phyloP scores from a whole-genome alignment of 2,329 filamentous ascomycete species.

The Moelleriella libera region DNA sequence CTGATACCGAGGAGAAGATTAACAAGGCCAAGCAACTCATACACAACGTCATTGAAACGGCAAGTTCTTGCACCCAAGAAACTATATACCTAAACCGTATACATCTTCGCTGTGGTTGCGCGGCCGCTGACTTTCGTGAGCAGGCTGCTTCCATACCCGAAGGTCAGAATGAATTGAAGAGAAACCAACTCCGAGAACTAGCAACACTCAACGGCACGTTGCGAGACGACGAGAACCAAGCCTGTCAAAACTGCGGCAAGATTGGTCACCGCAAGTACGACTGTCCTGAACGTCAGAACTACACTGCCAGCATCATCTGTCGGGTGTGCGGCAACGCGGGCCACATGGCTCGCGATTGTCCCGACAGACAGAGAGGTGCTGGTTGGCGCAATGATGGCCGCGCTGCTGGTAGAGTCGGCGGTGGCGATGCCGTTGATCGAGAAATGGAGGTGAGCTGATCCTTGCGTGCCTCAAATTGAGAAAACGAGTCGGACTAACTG shows the following conservation, averaged over 20 bases:
- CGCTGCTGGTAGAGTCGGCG: slow-evolving; percentile 53
- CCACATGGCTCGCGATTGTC: slow-evolving; percentile 96
- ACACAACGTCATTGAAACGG: slow-evolving; percentile 97
- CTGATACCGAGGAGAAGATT: slow-evolving; percentile 97
- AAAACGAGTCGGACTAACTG: slow-evolving; percentile 21
- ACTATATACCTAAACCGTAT: background rate
- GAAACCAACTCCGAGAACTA: slow-evolving; percentile 94
- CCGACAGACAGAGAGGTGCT: slow-evolving; percentile 77
- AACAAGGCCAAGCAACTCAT: slow-evolving; percentile 98
- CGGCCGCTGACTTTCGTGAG: background rate
- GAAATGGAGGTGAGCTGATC: slow-evolving; percentile 71
- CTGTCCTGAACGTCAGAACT: slow-evolving; percentile 94
- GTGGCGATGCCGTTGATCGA: slow-evolving; percentile 74
- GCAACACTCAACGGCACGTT: slow-evolving; percentile 97
- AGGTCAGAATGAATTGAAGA: slow-evolving; percentile 97
- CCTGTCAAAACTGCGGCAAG: slow-evolving; percentile 97
- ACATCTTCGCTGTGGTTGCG: background rate
- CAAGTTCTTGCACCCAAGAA: slow-evolving; percentile 30
- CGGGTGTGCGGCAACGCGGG: slow-evolving; percentile 95
- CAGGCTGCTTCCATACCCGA: slow-evolving; percentile 97
- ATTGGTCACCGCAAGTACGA: slow-evolving; percentile 99
- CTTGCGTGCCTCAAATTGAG: background rate
- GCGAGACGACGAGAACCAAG: slow-evolving; percentile 97
- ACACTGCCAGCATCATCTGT: slow-evolving; percentile 98
- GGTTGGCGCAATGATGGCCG: slow-evolving; percentile 73